A percentile compares a stretch with the other conserved stretches of the same genome.
Evolutionary conservation across 108 stramenopile species (phyloP).

Genomic region (Thalassiosira profunda): DNA sequence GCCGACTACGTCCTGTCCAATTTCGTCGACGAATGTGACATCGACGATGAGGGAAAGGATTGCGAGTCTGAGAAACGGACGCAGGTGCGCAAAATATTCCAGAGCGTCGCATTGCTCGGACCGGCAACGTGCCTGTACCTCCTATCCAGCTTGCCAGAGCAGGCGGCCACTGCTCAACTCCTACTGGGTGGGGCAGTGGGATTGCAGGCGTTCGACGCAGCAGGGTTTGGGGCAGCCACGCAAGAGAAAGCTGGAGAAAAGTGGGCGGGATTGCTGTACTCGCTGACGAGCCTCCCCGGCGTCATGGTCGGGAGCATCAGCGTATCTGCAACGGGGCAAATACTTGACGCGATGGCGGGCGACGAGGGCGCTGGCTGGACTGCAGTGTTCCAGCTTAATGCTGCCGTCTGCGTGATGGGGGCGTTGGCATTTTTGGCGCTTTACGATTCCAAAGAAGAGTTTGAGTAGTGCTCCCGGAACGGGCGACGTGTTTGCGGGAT

Average conservation of each 20-base stretch:
- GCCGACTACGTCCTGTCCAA: slow-evolving; percentile 66
- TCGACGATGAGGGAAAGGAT: slow-evolving; percentile 7
- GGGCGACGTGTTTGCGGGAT: too few relatives aligned
- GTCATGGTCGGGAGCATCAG: slow-evolving; percentile 75
- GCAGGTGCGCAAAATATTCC: slow-evolving; percentile 77
- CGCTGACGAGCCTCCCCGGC: slow-evolving; percentile 68
- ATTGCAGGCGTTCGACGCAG: slow-evolving; percentile 73
- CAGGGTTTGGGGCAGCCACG: slow-evolving; percentile 78
- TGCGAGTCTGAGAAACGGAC: slow-evolving; percentile 49
- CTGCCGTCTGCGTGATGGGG: slow-evolving; percentile 62
- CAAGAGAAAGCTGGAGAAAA: slow-evolving; percentile 85
- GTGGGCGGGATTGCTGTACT: slow-evolving; percentile 80
- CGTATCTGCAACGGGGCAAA: slow-evolving; percentile 67
- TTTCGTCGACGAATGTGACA: slow-evolving; percentile 25
- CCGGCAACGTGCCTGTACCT: slow-evolving; percentile 72
- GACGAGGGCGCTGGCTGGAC: slow-evolving; percentile 65
- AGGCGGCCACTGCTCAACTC: slow-evolving; percentile 57
- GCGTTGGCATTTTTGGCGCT: slow-evolving; percentile 68
- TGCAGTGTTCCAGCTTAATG: slow-evolving; percentile 68
- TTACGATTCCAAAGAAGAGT: slow-evolving; percentile 76
- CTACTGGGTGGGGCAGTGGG: slow-evolving; percentile 65
- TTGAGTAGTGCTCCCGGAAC: too few relatives aligned
- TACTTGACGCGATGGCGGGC: slow-evolving; percentile 62
- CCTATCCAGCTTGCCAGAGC: slow-evolving; percentile 60
- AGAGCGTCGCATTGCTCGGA: slow-evolving; percentile 78